Percentiles rank a stretch among this genome's conserved stretches.
Conservation (phyloP, 805 yeast species). For the Candida pseudoglaebosa region DNA sequence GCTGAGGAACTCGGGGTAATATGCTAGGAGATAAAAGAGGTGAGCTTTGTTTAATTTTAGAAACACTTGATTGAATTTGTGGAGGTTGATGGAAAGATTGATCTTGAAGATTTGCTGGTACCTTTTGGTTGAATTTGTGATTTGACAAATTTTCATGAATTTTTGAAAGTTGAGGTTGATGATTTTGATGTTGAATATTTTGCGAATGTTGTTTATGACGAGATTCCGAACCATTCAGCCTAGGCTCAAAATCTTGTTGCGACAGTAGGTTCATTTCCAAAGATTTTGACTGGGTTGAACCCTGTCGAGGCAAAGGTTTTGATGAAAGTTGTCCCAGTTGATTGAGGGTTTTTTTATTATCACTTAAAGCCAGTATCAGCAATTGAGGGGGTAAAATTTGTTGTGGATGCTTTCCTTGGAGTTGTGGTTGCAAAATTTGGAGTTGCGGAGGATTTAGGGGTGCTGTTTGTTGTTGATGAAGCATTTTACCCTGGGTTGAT, state of each 20-base stretch:
- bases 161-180: constrained; percentile 8
- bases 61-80: no score
- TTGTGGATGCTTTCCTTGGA: background rate
- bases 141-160: no score
- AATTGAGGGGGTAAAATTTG: background rate
- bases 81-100: constrained; percentile 4
- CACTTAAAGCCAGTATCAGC: background rate
- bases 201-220: background rate
- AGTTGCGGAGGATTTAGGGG: constrained; percentile 3
- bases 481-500: no score
- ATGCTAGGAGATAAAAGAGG: no score
- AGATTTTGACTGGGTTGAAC: background rate
- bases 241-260: no score
- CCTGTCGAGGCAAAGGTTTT: no score
- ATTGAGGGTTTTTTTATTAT: background rate
- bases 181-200: constrained; percentile 2
- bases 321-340: background rate
- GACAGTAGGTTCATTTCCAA: no score
- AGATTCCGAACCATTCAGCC: no score
- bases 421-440: constrained; percentile 2
- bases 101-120: no score
- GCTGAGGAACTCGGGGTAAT: no score
- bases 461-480: background rate
- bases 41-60: no score
- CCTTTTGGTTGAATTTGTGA: no score